Percentiles rank a stretch among this genome's conserved stretches.
Conservation (phyloP, 768 basidiomycete species). For the Sutorius australiensis region DNA sequence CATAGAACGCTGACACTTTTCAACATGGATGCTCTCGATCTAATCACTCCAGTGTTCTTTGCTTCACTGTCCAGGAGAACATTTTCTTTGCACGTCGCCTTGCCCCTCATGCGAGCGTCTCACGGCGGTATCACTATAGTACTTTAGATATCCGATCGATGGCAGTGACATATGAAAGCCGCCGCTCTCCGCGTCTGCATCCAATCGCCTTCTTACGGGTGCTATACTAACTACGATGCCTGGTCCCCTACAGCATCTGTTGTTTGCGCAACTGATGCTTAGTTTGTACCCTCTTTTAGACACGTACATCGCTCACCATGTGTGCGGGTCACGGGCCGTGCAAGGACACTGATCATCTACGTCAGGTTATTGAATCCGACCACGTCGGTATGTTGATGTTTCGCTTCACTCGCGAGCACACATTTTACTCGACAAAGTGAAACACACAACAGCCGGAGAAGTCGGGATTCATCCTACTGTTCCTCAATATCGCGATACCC, state of each 20-base stretch:
- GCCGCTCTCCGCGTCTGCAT: neutral
- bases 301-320: too few relatives aligned
- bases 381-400: neutral
- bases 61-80: too few relatives aligned
- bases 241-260: neutral
- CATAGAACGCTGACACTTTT: too few relatives aligned
- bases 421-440: neutral
- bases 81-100: too few relatives aligned
- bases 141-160: neutral
- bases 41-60: too few relatives aligned
- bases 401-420: neutral
- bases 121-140: too few relatives aligned
- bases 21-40: too few relatives aligned
- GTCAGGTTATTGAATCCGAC: neutral
- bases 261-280: neutral
- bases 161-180: neutral
- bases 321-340: too few relatives aligned
- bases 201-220: too few relatives aligned
- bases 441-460: neutral
- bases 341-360: neutral
- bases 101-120: too few relatives aligned
- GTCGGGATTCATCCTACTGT: neutral
- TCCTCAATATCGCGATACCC: neutral
- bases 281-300: neutral
- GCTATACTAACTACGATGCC: neutral